These are phyloP conservation scores for Coemansia sp. DNA, from an alignment of 192 early-diverging fungal genomes.

Conservation along the genomic window DNA sequence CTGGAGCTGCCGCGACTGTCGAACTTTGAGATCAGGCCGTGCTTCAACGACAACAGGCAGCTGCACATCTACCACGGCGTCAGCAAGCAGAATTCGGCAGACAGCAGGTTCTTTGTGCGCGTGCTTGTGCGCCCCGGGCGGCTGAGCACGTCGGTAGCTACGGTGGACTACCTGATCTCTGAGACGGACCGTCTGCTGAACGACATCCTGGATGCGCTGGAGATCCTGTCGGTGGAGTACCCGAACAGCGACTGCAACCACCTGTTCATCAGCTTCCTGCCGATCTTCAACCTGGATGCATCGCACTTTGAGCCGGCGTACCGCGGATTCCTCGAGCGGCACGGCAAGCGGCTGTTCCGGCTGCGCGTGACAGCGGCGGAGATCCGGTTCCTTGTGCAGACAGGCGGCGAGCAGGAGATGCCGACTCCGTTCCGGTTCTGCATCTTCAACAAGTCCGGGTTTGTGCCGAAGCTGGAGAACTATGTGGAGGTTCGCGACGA, in stretches of 20 bases:
- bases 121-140: conserved; percentile 92
- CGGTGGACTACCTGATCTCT: conserved; percentile 91
- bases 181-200: conserved; percentile 92
- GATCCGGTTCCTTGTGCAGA: conserved; percentile 91
- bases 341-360: conserved; percentile 93
- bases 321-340: conserved; percentile 87
- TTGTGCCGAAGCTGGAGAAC: conserved; percentile 85
- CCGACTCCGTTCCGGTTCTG: conserved; percentile 85
- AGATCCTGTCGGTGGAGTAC: conserved; percentile 86
- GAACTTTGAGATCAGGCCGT: conserved; percentile 96
- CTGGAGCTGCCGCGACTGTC: conserved; percentile 88
- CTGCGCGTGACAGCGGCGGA: conserved; percentile 95
- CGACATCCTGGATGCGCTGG: conserved; percentile 93
- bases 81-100: conserved; percentile 91
- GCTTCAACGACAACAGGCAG: conserved; percentile 90
- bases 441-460: conserved; percentile 90
- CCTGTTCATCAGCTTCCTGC: conserved; percentile 97
- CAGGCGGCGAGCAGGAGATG: conserved; percentile 55
- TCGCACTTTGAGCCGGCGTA: conserved; percentile 80
- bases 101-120: conserved; percentile 97
- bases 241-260: conserved; percentile 99
- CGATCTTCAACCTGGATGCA: conserved; percentile 87
- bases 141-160: conserved; percentile 74
- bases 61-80: conserved; percentile 96
- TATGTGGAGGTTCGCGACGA: conserved; percentile 90